Percentiles rank a stretch among this genome's conserved stretches.
Evolutionary conservation across 1,284 basidiomycete genomes (phyloP).

Genomic region (Fomes fomentarius): DNA sequence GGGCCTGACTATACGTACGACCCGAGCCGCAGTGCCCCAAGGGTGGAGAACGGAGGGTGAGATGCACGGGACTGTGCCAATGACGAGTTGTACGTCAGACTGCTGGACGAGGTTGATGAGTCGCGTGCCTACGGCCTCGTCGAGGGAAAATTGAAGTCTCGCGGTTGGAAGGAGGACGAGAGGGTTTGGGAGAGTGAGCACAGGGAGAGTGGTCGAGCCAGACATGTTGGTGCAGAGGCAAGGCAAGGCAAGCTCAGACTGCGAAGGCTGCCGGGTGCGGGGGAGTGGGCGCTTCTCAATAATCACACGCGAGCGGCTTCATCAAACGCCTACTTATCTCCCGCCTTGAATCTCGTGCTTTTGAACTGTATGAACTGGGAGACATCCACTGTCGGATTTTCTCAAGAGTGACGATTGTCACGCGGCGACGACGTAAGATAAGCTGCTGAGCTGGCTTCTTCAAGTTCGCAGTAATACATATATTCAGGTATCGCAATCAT

Average conservation of each 20-base stretch:
- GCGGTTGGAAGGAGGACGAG: conserved; percentile 69
- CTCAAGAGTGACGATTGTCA: no score
- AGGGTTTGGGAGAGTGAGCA: conserved; percentile 66
- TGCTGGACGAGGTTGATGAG: conserved; percentile 63
- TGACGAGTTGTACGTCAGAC: conserved; percentile 60
- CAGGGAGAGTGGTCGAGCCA: conserved; percentile 46
- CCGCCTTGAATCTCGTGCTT: no score
- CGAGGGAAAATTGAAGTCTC: conserved; percentile 63
- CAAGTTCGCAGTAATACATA: no score
- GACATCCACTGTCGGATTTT: neutral
- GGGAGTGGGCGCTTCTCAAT: conserved; percentile 8
- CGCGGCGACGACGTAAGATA: no score
- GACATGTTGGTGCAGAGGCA: conserved; percentile 15
- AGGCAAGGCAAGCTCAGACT: neutral
- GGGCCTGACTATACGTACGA: conserved; percentile 62
- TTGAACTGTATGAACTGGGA: neutral
- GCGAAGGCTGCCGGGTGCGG: neutral
- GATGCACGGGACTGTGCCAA: conserved; percentile 65
- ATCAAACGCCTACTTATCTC: neutral
- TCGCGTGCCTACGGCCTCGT: conserved; percentile 56
- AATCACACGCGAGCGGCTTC: conserved; percentile 14
- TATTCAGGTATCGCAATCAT: no score
- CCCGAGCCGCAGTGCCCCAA: conserved; percentile 56
- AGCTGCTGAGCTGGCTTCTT: no score
- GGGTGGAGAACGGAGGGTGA: conserved; percentile 36